Percentiles rank a stretch among this genome's conserved stretches.
phyloP scores from a whole-genome alignment of 305 asterid species.

The Fraxinus platypoda region DNA sequence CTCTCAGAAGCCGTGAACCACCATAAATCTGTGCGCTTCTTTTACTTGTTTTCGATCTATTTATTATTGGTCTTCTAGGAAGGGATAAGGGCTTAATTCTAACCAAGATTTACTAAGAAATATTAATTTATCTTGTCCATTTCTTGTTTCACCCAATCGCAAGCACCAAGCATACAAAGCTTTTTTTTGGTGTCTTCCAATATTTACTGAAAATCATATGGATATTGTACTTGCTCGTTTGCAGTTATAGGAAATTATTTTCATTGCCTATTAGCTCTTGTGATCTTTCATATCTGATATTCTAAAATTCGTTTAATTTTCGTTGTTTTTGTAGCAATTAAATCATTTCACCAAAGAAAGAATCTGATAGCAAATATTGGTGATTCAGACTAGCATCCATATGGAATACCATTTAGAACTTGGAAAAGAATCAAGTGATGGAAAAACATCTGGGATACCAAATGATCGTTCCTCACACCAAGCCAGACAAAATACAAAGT shows the following conservation, averaged over 20 bases:
- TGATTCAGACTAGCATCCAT: conserved; percentile 15
- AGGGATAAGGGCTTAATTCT: not conserved
- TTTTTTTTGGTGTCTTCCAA: not conserved
- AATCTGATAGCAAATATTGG: conserved; percentile 13
- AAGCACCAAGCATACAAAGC: not conserved
- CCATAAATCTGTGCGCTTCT: not conserved
- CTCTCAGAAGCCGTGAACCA: not conserved
- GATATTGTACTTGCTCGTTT: not conserved
- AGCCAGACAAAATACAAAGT: conserved; percentile 36
- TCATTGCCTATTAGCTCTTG: not conserved
- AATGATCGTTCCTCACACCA: conserved; percentile 20
- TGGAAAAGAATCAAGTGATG: conserved; percentile 21
- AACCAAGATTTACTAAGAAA: not conserved
- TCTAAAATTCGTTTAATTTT: not conserved
- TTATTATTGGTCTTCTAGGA: not conserved
- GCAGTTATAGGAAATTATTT: not conserved
- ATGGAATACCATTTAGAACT: conserved; percentile 36
- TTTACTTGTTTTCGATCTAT: not conserved
- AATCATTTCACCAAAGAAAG: not conserved
- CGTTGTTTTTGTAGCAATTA: not conserved
- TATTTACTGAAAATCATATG: not conserved
- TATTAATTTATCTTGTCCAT: not conserved
- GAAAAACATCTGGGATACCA: conserved; percentile 17
- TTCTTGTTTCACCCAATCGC: not conserved
- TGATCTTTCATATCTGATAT: not conserved